phyloP scores from a whole-genome alignment of 306 rosid species.

The Sechiopsis laciniata region DNA sequence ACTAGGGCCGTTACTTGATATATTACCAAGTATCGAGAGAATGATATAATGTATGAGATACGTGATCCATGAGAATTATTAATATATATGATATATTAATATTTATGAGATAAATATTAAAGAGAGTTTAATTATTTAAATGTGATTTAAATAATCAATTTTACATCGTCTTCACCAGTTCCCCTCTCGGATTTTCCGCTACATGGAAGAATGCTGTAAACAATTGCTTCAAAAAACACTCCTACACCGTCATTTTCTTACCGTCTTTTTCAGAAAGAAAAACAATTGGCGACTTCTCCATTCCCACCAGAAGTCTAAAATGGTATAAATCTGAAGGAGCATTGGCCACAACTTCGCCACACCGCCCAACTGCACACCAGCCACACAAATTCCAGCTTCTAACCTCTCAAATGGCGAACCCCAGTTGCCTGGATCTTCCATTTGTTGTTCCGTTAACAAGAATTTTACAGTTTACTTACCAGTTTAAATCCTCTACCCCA shows the following conservation, averaged over 20 bases:
- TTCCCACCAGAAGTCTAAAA: background rate
- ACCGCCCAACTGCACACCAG: constrained; percentile 24
- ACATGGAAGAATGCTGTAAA: background rate
- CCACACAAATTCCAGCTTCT: constrained; percentile 30
- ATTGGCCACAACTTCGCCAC: constrained; percentile 41
- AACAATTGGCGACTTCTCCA: background rate
- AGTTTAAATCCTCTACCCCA: background rate
- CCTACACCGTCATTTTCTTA: background rate
- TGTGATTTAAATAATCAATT: too few relatives aligned
- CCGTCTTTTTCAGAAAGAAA: background rate
- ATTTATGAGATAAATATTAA: too few relatives aligned
- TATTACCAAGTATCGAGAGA: too few relatives aligned
- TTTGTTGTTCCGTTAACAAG: too few relatives aligned
- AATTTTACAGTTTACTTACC: background rate
- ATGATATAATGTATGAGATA: too few relatives aligned
- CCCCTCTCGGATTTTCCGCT: constrained; percentile 12
- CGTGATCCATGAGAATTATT: too few relatives aligned
- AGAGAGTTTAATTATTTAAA: too few relatives aligned
- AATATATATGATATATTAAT: too few relatives aligned
- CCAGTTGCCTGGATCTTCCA: background rate
- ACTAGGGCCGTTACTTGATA: too few relatives aligned
- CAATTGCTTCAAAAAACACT: background rate
- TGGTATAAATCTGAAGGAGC: constrained; percentile 1
- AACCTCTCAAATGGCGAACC: background rate
- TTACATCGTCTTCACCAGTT: background rate